Evolutionary conservation across 169 alveolate species (phyloP), one percentile per base, ranked within the genome.

Genomic region (Cryptosporidium sp.): DNA sequence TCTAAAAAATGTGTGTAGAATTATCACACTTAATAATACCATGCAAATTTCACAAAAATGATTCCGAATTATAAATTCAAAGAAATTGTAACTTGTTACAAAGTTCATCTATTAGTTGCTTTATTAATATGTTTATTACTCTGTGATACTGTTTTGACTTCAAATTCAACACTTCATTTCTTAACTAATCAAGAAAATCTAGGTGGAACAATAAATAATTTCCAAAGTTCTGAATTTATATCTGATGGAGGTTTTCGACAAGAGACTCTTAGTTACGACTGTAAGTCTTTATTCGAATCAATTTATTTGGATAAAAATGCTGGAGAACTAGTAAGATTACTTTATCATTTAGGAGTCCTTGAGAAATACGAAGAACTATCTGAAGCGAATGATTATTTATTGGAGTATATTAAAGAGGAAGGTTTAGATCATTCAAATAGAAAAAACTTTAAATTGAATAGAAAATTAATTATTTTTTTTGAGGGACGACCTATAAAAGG

Each of bases 201-300:
- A 3, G 35, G 8, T 56, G 35, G 8, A 12, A 56, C 16, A 5
- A 56, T 56, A 5, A 3, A 26, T 26, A 16, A 56, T 23, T 23
- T 56, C 21, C 67, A 56, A 56, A 23, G 37, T 29, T 26, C 67
- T 0, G 35, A 8, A 16, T 37, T 65, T 65, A 12, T 65, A 33
- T 26, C 21, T 33, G 26, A 65, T 10, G 52, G n/a, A 33, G 18
- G 8, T 21, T 14, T 14, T 44, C 31, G 0, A 26, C 29, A 45
- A 21, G 84, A 39, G 12, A 39, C 44, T 33, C 5, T 69, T 39
- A 69, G 3, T 21, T 39, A 21, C 8, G 35, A 73, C 68, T 73
- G 86, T 56, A 73, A 56, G 16, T n/a, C 33, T 9, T n/a, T 73
- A 23, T 73, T 73, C 23, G 86, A 73, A 60, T 73, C 86, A 37